Conservation (phyloP, 805 yeast genomes). For the Zygosaccharomyces bisporus region DNA sequence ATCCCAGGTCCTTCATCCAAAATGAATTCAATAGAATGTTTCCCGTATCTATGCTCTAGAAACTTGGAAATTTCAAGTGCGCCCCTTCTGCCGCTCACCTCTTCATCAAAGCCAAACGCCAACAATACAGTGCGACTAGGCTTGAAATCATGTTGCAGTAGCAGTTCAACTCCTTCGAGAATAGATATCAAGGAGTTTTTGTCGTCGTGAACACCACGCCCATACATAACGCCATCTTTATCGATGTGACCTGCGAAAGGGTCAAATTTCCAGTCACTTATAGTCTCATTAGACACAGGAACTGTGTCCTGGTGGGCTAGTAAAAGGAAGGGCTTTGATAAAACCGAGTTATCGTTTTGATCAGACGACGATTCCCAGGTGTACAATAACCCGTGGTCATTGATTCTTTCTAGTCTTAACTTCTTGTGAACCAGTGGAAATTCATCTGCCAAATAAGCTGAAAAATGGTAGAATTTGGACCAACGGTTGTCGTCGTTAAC, state of each 20-base stretch:
- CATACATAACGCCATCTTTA: constrained; percentile 6
- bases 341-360: not conserved
- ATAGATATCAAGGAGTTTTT: constrained; percentile 7
- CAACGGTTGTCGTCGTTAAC: constrained; percentile 9
- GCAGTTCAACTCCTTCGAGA: constrained; percentile 6
- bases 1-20: constrained; percentile 9
- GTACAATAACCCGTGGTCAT: constrained; percentile 6
- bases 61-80: constrained; percentile 6
- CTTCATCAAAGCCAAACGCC: constrained; percentile 9
- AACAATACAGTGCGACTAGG: constrained; percentile 6
- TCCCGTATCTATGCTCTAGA: constrained; percentile 5
- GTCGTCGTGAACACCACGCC: constrained; percentile 9
- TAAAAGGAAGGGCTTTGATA: constrained; percentile 6
- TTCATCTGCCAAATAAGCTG: constrained; percentile 10
- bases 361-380: constrained; percentile 5
- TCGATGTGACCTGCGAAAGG: constrained; percentile 8
- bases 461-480: constrained; percentile 8
- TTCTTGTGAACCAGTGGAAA: constrained; percentile 9
- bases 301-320: constrained; percentile 9
- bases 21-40: constrained; percentile 4
- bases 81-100: constrained; percentile 8
- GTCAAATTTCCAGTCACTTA: constrained; percentile 6
- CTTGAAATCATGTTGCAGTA: constrained; percentile 4
- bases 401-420: constrained; percentile 3
- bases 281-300: constrained; percentile 7